Percentiles rank a stretch among this genome's conserved stretches.
Evolutionary conservation across 805 yeast genomes (phyloP).

Genomic region (Pichia californica): DNA sequence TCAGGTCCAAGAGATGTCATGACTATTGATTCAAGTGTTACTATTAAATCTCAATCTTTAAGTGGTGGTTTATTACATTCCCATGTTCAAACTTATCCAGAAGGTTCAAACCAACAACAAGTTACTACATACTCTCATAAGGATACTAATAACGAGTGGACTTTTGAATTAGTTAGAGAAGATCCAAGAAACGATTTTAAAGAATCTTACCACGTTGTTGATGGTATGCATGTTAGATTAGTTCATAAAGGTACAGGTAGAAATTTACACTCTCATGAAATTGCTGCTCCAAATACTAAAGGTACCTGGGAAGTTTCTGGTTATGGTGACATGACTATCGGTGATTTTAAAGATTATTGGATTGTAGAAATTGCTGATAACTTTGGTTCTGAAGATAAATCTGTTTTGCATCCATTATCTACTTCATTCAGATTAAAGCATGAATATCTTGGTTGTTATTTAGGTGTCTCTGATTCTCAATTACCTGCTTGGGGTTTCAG

Average conservation of each 20-base stretch:
- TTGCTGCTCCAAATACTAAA: constrained; percentile 67
- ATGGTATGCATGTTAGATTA: constrained; percentile 66
- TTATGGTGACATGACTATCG: constrained; percentile 64
- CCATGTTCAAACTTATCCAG: constrained; percentile 78
- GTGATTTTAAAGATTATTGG: constrained; percentile 90
- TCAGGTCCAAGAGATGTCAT: constrained; percentile 59
- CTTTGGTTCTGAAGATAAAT: constrained; percentile 41
- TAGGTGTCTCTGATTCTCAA: constrained; percentile 64
- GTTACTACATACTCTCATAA: constrained; percentile 92
- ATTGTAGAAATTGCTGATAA: constrained; percentile 73
- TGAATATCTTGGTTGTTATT: constrained; percentile 60
- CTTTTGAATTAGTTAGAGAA: constrained; percentile 54
- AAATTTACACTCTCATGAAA: constrained; percentile 76
- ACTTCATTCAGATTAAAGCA: constrained; percentile 65
- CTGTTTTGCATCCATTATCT: constrained; percentile 65
- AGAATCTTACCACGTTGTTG: constrained; percentile 37
- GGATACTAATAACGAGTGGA: constrained; percentile 82
- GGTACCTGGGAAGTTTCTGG: constrained; percentile 79
- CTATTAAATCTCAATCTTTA: constrained; percentile 63
- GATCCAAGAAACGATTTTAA: constrained; percentile 28
- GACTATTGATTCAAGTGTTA: constrained; percentile 48
- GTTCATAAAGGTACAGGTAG: constrained; percentile 65
- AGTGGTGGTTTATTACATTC: constrained; percentile 81
- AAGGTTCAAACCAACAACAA: constrained; percentile 91
- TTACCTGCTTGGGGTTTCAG: constrained; percentile 82